Percentiles rank a stretch among this genome's conserved stretches.
phyloP scores from a whole-genome alignment of 2,329 filamentous ascomycete genomes.

The Diplodia intermedia region DNA sequence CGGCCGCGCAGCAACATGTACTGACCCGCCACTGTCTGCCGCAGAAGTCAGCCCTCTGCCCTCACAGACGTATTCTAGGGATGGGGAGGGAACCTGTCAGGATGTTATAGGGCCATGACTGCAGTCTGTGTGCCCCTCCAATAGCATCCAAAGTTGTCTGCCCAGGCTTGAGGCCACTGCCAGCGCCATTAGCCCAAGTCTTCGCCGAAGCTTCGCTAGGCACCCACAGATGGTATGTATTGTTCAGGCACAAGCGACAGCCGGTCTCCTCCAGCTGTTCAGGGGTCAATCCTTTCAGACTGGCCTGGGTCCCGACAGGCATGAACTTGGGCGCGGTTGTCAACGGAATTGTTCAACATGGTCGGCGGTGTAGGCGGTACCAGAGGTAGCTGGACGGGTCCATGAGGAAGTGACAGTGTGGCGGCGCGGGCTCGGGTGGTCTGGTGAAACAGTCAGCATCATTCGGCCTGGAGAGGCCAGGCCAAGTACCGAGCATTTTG shows the following conservation, averaged over 20 bases:
- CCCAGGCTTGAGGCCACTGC: slow-evolving; percentile 83
- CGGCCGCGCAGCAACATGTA: slow-evolving; percentile 36
- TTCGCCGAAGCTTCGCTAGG: neutral
- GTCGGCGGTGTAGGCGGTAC: slow-evolving; percentile 68
- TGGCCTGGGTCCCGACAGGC: slow-evolving; percentile 97
- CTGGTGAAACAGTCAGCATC: slow-evolving; percentile 56
- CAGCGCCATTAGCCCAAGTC: neutral
- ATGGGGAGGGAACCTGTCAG: slow-evolving; percentile 66
- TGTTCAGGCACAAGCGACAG: slow-evolving; percentile 92
- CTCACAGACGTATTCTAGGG: neutral
- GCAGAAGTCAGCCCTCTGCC: slow-evolving; percentile 38
- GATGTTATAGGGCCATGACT: slow-evolving; percentile 95
- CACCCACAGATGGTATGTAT: slow-evolving; percentile 86
- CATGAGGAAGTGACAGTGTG: slow-evolving; percentile 86
- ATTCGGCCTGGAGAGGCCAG: neutral
- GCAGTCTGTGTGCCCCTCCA: slow-evolving; percentile 91
- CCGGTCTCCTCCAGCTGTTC: slow-evolving; percentile 89
- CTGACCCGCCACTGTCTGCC: slow-evolving; percentile 56
- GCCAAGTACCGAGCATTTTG: slow-evolving; percentile 46
- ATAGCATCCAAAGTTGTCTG: slow-evolving; percentile 86
- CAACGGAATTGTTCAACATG: neutral
- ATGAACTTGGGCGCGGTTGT: slow-evolving; percentile 70
- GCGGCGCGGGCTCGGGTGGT: slow-evolving; percentile 94
- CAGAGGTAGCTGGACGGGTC: slow-evolving; percentile 66
- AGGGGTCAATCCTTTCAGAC: slow-evolving; percentile 90